Percentiles rank a stretch among this genome's conserved stretches.
Evolutionary conservation across 768 basidiomycete genomes (phyloP).

Genomic region (Exidia glandulosa): DNA sequence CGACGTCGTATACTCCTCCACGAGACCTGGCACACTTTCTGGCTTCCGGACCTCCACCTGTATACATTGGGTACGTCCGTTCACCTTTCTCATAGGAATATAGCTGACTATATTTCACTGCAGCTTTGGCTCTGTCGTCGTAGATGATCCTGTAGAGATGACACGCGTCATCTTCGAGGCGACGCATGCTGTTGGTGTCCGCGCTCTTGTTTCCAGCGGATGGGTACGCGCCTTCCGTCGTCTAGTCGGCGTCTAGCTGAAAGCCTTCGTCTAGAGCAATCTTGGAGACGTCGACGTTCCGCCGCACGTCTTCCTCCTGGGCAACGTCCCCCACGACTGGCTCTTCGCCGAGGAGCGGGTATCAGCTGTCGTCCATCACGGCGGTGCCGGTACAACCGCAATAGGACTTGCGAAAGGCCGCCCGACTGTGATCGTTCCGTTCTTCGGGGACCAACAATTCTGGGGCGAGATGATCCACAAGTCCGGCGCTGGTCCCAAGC

Average conservation of each 20-base stretch:
- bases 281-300: conserved; percentile 44
- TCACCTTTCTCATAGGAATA: neutral
- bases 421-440: conserved; percentile 52
- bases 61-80: conserved; percentile 43
- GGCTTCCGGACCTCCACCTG: conserved; percentile 35
- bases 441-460: conserved; percentile 56
- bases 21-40: conserved; percentile 39
- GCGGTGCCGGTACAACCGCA: conserved; percentile 58
- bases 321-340: conserved; percentile 61
- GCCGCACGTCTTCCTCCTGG: conserved; percentile 46
- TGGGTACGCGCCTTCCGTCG: no score
- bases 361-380: conserved; percentile 50
- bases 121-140: conserved; percentile 53
- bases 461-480: conserved; percentile 51
- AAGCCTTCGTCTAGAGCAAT: no score
- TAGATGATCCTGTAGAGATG: conserved; percentile 42
- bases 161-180: conserved; percentile 52
- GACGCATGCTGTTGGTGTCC: conserved; percentile 39
- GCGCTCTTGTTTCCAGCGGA: conserved; percentile 53
- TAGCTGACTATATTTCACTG: neutral
- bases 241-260: no score
- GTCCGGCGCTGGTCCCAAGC: conserved; percentile 50
- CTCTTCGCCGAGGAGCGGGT: conserved; percentile 49
- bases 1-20: conserved; percentile 35
- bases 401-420: conserved; percentile 47